These are phyloP conservation scores for Candida sanyaensis DNA, from an alignment of 1,139 yeast species.

Conservation along the genomic window DNA sequence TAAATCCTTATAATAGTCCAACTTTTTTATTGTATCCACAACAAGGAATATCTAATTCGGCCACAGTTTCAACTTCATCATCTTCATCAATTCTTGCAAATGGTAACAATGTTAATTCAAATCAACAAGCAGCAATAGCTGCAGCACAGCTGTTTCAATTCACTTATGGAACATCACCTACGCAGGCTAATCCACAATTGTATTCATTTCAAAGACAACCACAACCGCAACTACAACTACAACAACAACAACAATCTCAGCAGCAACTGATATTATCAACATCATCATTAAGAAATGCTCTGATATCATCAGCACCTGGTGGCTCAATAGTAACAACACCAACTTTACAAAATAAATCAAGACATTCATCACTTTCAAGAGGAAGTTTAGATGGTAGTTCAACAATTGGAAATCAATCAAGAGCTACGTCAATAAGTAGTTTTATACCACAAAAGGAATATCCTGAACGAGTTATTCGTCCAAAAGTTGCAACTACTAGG, in stretches of 20 bases:
- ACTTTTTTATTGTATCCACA: constrained; percentile 15
- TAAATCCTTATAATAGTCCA: constrained; percentile 7
- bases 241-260: background rate
- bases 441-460: constrained; percentile 15
- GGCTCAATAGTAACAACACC: background rate
- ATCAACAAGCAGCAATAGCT: background rate
- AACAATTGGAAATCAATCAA: constrained; percentile 14
- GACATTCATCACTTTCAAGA: constrained; percentile 3
- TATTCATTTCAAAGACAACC: constrained; percentile 11
- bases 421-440: constrained; percentile 19
- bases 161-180: constrained; percentile 10
- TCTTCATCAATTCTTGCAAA: background rate
- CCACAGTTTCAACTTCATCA: background rate
- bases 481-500: constrained; percentile 43
- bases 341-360: constrained; percentile 2
- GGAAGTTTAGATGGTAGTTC: background rate
- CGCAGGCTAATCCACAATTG: constrained; percentile 4
- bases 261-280: constrained; percentile 2
- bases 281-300: constrained; percentile 1
- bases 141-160: constrained; percentile 11
- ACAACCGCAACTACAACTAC: too few species aligned
- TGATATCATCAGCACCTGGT: constrained; percentile 7
- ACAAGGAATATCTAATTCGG: constrained; percentile 4
- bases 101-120: background rate
- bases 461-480: constrained; percentile 26